Evolutionary conservation across 106 monocot species (phyloP), one percentile per base, ranked within the genome.

Genomic region (Gastrodia elata): DNA sequence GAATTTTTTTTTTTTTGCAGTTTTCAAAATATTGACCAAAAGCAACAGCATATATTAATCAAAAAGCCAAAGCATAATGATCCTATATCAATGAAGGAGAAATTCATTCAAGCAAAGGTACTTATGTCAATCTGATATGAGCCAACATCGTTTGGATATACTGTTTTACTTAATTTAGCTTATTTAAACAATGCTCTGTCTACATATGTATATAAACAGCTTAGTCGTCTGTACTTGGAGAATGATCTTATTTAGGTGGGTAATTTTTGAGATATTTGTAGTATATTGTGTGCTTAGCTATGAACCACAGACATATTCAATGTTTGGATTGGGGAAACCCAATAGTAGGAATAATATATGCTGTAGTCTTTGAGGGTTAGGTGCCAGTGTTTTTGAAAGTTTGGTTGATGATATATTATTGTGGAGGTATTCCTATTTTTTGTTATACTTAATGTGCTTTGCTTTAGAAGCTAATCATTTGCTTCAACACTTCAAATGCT

Each of bases 71-170:
- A 81, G 39, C 82, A 91, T 73, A 78, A 75, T 0, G 98, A 93
- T 75, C 77, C 87, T 34, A 93, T 99, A 68, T 86, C 98, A 14
- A 72, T 93, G 20, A 99, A 99, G 79, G 98, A 99, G 77, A 99
- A 99, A 77, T 99, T 93, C 76, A 99, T 99, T 76, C 98, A 99
- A 33, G 91, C 91, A 27, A 99, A 99, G 93, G 98, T 99, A 89
- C 67, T 2, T 42, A 6, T 38, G 40, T 30, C 42, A 34, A 65
- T 32, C 27, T 61, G 30, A 61, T 32, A 30, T 61, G 32, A 13
- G 6, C 13, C 5, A 30, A 32, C 10, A 64, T 22, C 58, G 39
- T 55, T 18, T 22, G 26, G 36, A 11, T 32, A 32, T 61, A 13
- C 32, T 11, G 3, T 61, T 61, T 13, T 61, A 61, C 22, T 13